Evolutionary conservation across 129 eudicot genomes (phyloP), one percentile per base, ranked within the genome.

Genomic region (Escallonia herrerae): DNA sequence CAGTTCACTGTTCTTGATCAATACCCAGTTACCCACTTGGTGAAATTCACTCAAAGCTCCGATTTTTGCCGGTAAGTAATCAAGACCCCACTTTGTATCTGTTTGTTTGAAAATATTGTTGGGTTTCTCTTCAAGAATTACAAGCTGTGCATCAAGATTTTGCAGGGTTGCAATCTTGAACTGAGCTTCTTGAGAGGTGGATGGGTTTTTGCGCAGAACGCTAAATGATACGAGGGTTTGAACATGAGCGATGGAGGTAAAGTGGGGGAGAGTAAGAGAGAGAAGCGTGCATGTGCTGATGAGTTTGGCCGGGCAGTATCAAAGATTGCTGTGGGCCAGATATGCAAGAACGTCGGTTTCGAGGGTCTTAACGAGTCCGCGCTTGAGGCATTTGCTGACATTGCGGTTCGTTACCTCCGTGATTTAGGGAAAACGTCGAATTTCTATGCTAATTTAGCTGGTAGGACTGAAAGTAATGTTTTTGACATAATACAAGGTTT

Each of bases 171-270:
- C 33, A 22, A 22, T 22, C 33, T 22, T 22, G 33, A 22, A 22
- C 33, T 22, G 33, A 22, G 33, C 0, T 22, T 22, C 33, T 22
- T 41, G 2, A 40, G 46, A 67, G 72, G 68, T 61, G 66, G 45
- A 60, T 70, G 60, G 47, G 41, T 76, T 49, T 43, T n/a, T 15
- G 15, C 49, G 47, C 13, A 61, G 62, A 58, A 45, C 80, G 58
- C 79, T 78, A 71, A 72, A 80, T 88, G 86, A 77, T 82, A 80
- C 85, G 65, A 64, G 71, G 60, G 73, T 75, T 80, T 86, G 89
- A 83, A 81, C 71, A 90, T 86, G 97, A 90, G 77, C 75, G 81
- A 81, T 80, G 91, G 86, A 70, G 84, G 86, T 80, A 60, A 72
- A 66, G 83, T 52, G 64, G 84, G 77, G 67, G 84, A 80, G 67